Evolutionary conservation across 1,139 yeast species (phyloP).

Genomic region (Kluyveromyces sp.): DNA sequence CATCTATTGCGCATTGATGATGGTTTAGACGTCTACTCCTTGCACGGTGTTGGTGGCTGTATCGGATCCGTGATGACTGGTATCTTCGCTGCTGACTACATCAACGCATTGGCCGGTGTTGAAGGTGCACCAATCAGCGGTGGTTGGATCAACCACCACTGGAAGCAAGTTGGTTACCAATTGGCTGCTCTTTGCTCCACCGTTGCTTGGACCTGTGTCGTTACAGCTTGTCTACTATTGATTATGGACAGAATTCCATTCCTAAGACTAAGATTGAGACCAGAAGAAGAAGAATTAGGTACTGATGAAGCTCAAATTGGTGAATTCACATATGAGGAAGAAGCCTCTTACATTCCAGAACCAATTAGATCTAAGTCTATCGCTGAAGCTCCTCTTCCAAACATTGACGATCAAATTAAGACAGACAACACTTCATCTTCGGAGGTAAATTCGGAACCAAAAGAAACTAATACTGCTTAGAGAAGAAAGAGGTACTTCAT

Average conservation of each 20-base stretch:
- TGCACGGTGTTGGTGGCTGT: constrained; percentile 92
- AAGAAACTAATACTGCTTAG: background rate
- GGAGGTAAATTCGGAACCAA: constrained; percentile 2
- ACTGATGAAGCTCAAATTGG: constrained; percentile 86
- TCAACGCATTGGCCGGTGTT: constrained; percentile 65
- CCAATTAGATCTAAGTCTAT: constrained; percentile 52
- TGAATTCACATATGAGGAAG: constrained; percentile 68
- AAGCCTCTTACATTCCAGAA: constrained; percentile 61
- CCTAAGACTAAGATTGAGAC: constrained; percentile 74
- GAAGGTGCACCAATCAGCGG: constrained; percentile 60
- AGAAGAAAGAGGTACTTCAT: too few species aligned
- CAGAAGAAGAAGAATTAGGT: constrained; percentile 86
- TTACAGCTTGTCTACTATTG: constrained; percentile 65
- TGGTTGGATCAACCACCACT: constrained; percentile 94
- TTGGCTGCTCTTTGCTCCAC: constrained; percentile 75
- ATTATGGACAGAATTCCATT: constrained; percentile 75
- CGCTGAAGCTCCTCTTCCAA: constrained; percentile 20
- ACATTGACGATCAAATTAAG: constrained; percentile 3
- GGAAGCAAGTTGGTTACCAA: constrained; percentile 85
- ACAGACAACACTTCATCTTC: constrained; percentile 3
- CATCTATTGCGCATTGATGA: constrained; percentile 71
- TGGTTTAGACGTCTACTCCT: constrained; percentile 90
- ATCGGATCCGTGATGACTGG: constrained; percentile 82
- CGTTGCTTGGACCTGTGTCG: constrained; percentile 71
- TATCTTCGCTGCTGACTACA: constrained; percentile 87